Evolutionary conservation across 495 filamentous ascomycete genomes (phyloP).

Genomic region (Annulohypoxylon maeteangense): DNA sequence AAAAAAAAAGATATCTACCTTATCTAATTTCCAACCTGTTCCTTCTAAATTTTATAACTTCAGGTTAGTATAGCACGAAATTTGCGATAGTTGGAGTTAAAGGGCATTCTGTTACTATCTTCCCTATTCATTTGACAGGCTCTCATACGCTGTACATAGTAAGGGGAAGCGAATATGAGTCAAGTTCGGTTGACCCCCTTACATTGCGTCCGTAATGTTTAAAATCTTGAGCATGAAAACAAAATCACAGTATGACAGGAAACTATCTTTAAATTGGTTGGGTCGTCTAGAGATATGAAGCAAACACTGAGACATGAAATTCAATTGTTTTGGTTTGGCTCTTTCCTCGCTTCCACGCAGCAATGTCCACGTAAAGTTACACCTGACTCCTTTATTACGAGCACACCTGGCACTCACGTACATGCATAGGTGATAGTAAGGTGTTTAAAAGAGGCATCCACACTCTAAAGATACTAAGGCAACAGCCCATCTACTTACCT

Average conservation of each 20-base stretch:
- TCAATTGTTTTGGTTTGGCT: neutral
- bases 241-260: neutral
- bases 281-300: neutral
- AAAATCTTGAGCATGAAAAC: neutral
- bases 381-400: neutral
- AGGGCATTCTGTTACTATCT: no score
- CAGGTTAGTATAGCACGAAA: no score
- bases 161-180: neutral
- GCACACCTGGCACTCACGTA: neutral
- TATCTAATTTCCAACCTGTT: no score
- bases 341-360: neutral
- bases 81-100: no score
- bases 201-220: neutral
- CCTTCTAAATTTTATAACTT: no score
- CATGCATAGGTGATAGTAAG: neutral
- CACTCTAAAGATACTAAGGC: neutral
- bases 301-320: neutral
- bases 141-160: neutral
- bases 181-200: neutral
- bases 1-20: no score
- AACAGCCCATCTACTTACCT: neutral
- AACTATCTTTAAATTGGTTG: neutral
- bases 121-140: no score
- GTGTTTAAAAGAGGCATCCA: neutral
- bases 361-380: neutral